A percentile compares a stretch with the other conserved stretches of the same genome.
phyloP scores from a whole-genome alignment of 148 eudicot genomes.

The Cornus controversa region DNA sequence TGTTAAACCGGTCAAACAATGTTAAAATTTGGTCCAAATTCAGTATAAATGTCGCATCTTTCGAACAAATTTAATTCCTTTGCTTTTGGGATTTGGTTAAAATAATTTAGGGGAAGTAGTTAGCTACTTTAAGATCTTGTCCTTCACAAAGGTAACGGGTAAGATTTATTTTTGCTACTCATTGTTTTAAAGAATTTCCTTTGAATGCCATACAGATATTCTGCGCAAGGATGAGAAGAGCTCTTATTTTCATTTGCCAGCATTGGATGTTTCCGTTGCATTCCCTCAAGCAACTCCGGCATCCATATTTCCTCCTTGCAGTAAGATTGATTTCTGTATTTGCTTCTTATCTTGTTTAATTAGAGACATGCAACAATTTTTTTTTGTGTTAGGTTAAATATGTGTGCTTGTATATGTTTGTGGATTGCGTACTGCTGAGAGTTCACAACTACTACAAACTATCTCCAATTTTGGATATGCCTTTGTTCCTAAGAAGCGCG shows the following conservation, averaged over 20 bases:
- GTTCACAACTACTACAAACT: not conserved
- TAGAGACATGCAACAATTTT: not conserved
- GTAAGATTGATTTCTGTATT: slow-evolving; percentile 34
- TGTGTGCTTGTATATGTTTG: not conserved
- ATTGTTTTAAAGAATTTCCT: not conserved
- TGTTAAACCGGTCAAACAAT: not conserved
- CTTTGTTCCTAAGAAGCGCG: not conserved
- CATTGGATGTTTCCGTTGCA: slow-evolving; percentile 71
- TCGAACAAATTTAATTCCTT: not conserved
- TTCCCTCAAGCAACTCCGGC: slow-evolving; percentile 97
- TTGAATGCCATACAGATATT: slow-evolving; percentile 36
- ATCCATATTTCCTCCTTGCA: slow-evolving; percentile 74
- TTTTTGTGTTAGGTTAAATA: too few relatives aligned
- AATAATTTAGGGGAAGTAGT: not conserved
- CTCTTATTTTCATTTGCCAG: slow-evolving; percentile 61
- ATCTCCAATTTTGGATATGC: not conserved
- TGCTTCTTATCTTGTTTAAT: not conserved
- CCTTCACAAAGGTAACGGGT: not conserved
- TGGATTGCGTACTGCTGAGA: not conserved
- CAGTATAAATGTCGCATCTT: not conserved
- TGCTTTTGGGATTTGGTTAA: not conserved
- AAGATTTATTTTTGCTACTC: not conserved
- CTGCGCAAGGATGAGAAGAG: slow-evolving; percentile 38
- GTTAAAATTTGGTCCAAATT: too few relatives aligned
- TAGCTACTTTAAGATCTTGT: not conserved